phyloP scores from a whole-genome alignment of 2,329 filamentous ascomycete genomes.

The Aspergillus luchuensis region DNA sequence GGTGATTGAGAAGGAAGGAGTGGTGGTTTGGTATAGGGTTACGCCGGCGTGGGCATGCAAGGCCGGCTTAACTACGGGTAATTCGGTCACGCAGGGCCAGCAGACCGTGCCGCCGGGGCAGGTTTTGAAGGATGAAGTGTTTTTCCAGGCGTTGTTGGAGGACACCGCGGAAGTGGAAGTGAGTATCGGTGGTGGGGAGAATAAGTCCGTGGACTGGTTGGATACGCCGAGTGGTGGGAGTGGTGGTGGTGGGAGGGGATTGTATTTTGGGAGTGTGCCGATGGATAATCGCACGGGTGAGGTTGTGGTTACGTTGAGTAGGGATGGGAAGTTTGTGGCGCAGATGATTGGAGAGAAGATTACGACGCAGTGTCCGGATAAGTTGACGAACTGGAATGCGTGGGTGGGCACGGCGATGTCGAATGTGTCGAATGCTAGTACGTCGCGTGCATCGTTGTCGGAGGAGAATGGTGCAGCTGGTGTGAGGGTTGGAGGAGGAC shows the following conservation, averaged over 20 bases:
- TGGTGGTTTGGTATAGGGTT: conserved; percentile 34
- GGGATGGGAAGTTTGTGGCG: conserved; percentile 24
- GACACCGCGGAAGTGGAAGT: conserved; percentile 33
- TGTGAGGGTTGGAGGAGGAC: neutral
- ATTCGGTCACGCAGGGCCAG: conserved; percentile 32
- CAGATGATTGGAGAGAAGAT: conserved; percentile 29
- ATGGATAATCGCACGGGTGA: conserved; percentile 27
- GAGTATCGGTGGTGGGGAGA: conserved; percentile 36
- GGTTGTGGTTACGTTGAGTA: conserved; percentile 30
- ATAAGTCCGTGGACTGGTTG: conserved; percentile 26
- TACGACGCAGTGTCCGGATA: conserved; percentile 23
- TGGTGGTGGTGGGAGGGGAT: conserved; percentile 32
- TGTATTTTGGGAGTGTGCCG: conserved; percentile 37
- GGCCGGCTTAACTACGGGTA: conserved; percentile 31
- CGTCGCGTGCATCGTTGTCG: neutral
- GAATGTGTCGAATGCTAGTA: neutral
- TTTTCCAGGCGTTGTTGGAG: conserved; percentile 39
- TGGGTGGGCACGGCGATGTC: conserved; percentile 35
- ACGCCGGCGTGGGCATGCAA: conserved; percentile 23
- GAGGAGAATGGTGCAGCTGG: neutral
- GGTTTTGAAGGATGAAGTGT: conserved; percentile 26
- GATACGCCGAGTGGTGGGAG: conserved; percentile 30
- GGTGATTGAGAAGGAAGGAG: conserved; percentile 28
- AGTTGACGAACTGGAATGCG: conserved; percentile 41
- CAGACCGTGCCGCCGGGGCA: conserved; percentile 21